Evolutionary conservation across 306 rosid species (phyloP).

Genomic region (Bauhinia variegata): DNA sequence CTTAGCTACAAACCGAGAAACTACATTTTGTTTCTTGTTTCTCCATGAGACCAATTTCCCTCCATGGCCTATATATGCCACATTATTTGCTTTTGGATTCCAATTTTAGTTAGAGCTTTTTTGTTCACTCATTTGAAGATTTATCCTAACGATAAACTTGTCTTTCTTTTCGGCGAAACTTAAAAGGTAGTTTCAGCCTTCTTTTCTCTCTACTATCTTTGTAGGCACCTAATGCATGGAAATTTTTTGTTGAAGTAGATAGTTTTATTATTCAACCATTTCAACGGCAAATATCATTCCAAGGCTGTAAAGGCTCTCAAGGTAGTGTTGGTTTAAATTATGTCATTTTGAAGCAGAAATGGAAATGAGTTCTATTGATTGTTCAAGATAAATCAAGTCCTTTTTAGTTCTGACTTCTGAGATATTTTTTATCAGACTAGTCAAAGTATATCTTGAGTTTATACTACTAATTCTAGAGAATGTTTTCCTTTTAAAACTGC

Average conservation of each 20-base stretch:
- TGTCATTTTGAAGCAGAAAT: constrained; percentile 18
- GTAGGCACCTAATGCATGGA: constrained; percentile 83
- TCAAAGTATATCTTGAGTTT: constrained; percentile 16
- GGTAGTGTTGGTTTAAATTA: constrained; percentile 53
- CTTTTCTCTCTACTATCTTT: constrained; percentile 32
- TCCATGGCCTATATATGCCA: no score
- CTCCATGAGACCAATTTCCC: no score
- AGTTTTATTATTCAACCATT: constrained; percentile 19
- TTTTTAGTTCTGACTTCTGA: neutral
- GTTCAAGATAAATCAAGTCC: constrained; percentile 12
- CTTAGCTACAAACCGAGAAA: no score
- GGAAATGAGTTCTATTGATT: constrained; percentile 17
- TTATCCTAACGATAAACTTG: no score
- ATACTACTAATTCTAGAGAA: constrained; percentile 17
- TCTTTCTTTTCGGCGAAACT: constrained; percentile 17
- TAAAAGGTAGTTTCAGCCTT: constrained; percentile 16
- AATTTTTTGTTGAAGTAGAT: constrained; percentile 44
- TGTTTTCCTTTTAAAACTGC: no score
- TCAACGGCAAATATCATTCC: constrained; percentile 47
- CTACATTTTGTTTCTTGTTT: no score
- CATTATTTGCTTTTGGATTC: no score
- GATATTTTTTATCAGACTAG: neutral
- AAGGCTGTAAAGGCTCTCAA: constrained; percentile 82
- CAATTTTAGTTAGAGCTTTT: no score
- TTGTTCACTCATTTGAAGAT: no score